A percentile compares a stretch with the other conserved stretches of the same genome.
Conservation (phyloP, 2,329 filamentous ascomycete species). For the Gaeumannomyces tritici region DNA sequence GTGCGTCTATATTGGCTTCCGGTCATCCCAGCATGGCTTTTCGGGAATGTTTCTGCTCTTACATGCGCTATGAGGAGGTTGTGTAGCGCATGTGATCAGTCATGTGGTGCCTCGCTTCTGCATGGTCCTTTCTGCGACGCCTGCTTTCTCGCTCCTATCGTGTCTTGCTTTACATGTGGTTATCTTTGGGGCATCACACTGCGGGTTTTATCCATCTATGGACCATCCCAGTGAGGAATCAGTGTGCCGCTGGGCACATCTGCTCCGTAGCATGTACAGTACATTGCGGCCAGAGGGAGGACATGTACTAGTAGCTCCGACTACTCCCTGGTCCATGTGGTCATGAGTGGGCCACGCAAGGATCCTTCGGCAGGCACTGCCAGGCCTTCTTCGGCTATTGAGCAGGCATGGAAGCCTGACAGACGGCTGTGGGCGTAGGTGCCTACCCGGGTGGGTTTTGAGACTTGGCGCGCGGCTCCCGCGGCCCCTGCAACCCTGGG, state of each 20-base stretch:
- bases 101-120: neutral
- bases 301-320: neutral
- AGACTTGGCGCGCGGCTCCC: too few species aligned
- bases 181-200: too few species aligned
- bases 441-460: too few species aligned
- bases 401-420: too few species aligned
- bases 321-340: neutral
- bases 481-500: neutral
- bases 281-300: neutral
- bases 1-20: neutral
- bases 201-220: neutral
- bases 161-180: neutral
- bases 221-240: neutral
- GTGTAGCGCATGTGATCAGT: neutral
- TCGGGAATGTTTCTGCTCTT: neutral
- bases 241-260: neutral
- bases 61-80: neutral
- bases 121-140: neutral
- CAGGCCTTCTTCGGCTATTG: neutral
- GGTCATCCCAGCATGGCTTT: neutral
- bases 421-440: too few species aligned
- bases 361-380: neutral
- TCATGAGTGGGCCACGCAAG: neutral
- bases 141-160: neutral
- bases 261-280: neutral